Percentiles rank a stretch among this genome's conserved stretches.
phyloP scores from a whole-genome alignment of 345 rosid species.

The Abelmoschus esculentus region DNA sequence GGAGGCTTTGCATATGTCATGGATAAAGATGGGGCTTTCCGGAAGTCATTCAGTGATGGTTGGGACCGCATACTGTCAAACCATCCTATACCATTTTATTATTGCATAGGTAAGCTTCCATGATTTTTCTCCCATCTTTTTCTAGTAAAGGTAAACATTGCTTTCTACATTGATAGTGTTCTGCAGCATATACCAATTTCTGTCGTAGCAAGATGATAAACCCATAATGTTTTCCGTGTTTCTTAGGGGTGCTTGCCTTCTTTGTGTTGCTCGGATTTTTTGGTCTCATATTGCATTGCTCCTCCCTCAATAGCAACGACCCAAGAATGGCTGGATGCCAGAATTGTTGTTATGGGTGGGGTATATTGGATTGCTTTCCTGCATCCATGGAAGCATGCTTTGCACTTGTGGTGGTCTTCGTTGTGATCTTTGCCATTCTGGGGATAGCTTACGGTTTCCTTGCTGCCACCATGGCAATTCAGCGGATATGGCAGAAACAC shows the following conservation, averaged over 20 bases:
- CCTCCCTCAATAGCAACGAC: conserved; percentile 66
- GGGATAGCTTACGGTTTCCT: conserved; percentile 94
- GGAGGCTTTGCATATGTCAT: conserved; percentile 80
- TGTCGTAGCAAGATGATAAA: background rate
- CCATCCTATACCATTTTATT: conserved; percentile 92
- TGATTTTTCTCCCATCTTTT: background rate
- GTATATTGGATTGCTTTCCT: conserved; percentile 90
- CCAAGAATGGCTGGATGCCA: conserved; percentile 93
- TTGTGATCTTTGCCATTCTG: conserved; percentile 79
- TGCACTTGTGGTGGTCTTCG: conserved; percentile 71
- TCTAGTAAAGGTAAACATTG: background rate
- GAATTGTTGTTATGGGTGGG: conserved; percentile 98
- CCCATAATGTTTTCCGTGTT: conserved; percentile 11
- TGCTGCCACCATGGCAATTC: conserved; percentile 88
- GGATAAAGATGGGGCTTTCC: conserved; percentile 91
- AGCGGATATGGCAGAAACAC: conserved; percentile 94
- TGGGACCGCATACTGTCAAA: conserved; percentile 90
- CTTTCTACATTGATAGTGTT: background rate
- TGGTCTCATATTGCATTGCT: conserved; percentile 80
- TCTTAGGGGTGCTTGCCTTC: conserved; percentile 70
- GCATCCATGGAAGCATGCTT: conserved; percentile 96
- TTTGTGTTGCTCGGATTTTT: conserved; percentile 87
- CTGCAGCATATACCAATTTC: conserved; percentile 6
- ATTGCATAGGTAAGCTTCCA: conserved; percentile 63
- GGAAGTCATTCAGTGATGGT: conserved; percentile 84